Evolutionary conservation across 345 rosid species (phyloP).

Genomic region (Acer saccharum): DNA sequence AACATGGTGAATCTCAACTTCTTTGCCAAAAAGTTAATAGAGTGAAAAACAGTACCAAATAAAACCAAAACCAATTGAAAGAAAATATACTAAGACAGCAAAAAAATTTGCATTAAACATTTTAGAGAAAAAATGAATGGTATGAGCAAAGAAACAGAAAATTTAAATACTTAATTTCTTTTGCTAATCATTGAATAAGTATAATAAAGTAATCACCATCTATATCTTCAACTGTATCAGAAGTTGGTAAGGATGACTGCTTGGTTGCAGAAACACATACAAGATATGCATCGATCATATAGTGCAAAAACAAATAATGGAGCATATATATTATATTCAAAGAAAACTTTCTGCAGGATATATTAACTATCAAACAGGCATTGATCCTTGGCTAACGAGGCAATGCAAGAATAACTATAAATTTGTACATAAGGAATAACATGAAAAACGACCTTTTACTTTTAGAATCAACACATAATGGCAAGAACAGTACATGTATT

Average conservation of each 20-base stretch:
- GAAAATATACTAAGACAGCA: background rate
- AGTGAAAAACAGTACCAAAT: background rate
- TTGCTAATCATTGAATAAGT: background rate
- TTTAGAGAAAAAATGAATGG: background rate
- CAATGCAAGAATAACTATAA: background rate
- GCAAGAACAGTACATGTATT: conserved; percentile 6
- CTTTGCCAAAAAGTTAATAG: conserved; percentile 1
- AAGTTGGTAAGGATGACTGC: background rate
- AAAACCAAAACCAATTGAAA: background rate
- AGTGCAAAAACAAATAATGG: background rate
- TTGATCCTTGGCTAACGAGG: background rate
- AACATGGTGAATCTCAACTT: background rate
- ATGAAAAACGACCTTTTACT: background rate
- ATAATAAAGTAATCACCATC: background rate
- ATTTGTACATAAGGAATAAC: background rate
- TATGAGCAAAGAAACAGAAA: background rate
- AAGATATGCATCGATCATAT: background rate
- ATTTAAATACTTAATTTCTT: background rate
- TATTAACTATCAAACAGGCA: background rate
- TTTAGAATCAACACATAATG: background rate
- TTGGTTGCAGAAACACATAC: background rate
- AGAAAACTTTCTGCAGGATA: background rate
- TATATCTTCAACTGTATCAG: background rate
- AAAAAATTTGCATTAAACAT: background rate
- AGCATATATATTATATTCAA: background rate